Evolutionary conservation across 345 rosid species (phyloP).

Genomic region (Brassica rapa): DNA sequence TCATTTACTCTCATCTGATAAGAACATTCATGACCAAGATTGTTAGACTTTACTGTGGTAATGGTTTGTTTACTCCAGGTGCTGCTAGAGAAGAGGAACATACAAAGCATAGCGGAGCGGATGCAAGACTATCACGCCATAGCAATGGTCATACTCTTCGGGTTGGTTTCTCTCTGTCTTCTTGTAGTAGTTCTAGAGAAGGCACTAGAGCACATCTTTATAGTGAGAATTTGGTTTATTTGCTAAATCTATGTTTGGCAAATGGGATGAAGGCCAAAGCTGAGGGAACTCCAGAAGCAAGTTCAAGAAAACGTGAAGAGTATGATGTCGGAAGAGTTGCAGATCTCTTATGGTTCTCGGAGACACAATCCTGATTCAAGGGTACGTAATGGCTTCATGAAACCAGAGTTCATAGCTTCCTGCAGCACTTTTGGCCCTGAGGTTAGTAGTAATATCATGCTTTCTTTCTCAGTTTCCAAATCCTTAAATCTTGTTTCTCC

Average conservation of each 20-base stretch:
- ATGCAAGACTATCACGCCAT: constrained; percentile 80
- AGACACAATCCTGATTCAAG: constrained; percentile 37
- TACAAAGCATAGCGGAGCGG: constrained; percentile 50
- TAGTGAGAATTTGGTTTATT: neutral
- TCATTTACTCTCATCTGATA: neutral
- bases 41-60: neutral
- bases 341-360: constrained; percentile 44
- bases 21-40: constrained; percentile 1
- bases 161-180: constrained; percentile 44
- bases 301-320: constrained; percentile 77
- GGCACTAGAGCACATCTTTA: neutral
- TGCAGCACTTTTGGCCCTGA: constrained; percentile 80
- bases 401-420: constrained; percentile 72
- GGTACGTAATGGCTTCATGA: constrained; percentile 33
- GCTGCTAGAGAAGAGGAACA: constrained; percentile 62
- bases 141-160: constrained; percentile 82
- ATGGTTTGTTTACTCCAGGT: constrained; percentile 48
- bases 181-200: neutral
- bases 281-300: constrained; percentile 63
- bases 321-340: constrained; percentile 75
- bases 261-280: constrained; percentile 71
- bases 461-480: neutral
- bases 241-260: constrained; percentile 21
- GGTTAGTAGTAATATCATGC: constrained; percentile 41
- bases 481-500: neutral